Conservation (phyloP, 345 rosid genomes). For the Viola odorata region DNA sequence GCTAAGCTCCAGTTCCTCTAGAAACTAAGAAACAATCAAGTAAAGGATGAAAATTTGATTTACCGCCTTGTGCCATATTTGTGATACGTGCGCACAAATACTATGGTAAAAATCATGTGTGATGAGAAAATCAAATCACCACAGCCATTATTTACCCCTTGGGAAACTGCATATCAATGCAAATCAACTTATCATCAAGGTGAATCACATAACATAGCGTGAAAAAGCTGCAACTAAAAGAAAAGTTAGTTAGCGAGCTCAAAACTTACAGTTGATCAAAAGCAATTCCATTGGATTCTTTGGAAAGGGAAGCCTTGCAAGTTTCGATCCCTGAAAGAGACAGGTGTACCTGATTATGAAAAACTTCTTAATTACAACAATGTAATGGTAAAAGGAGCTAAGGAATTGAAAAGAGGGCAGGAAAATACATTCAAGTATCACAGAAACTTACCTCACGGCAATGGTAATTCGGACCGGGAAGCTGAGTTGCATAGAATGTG, state of each 20-base stretch:
- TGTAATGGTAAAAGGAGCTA: background rate
- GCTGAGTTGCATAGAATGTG: slow-evolving; percentile 90
- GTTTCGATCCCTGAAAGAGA: slow-evolving; percentile 65
- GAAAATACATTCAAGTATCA: too few species aligned
- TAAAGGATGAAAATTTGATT: slow-evolving; percentile 3
- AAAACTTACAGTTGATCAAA: slow-evolving; percentile 57
- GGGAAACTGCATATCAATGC: slow-evolving; percentile 60
- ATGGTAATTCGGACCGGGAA: slow-evolving; percentile 96
- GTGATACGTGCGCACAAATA: slow-evolving; percentile 84
- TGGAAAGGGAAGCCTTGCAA: slow-evolving; percentile 75
- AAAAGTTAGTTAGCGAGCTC: background rate
- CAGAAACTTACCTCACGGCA: slow-evolving; percentile 65
- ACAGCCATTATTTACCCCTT: slow-evolving; percentile 84
- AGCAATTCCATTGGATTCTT: slow-evolving; percentile 57
- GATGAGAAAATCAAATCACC: slow-evolving; percentile 98
- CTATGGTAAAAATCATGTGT: slow-evolving; percentile 93
- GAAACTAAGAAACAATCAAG: background rate
- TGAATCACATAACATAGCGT: background rate
- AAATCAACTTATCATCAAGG: slow-evolving; percentile 17
- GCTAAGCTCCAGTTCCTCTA: background rate
- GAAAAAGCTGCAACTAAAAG: background rate
- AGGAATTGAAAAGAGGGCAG: background rate
- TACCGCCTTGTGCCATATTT: slow-evolving; percentile 92
- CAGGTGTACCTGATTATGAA: slow-evolving; percentile 18
- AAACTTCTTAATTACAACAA: slow-evolving; percentile 10